Evolutionary conservation across 78 protist genomes (phyloP).

Genomic region (Dictyostelium firmibasis): DNA sequence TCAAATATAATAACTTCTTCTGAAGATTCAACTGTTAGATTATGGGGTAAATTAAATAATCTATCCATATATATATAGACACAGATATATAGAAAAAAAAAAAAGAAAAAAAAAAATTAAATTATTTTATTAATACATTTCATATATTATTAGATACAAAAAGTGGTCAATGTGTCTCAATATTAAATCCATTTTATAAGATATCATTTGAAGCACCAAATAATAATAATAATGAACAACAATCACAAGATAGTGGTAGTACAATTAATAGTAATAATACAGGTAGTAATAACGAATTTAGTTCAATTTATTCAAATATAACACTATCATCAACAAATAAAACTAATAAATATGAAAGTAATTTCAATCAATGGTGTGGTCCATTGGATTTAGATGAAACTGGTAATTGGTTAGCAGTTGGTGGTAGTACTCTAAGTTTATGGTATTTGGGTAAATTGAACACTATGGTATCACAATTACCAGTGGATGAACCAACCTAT

Average conservation of each 20-base stretch:
- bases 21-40: conserved; percentile 65
- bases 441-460: conserved; percentile 67
- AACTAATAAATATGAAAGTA: background rate
- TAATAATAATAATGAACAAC: background rate
- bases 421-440: conserved; percentile 50
- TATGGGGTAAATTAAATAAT: conserved; percentile 63
- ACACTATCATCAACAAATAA: background rate
- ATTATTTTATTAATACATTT: background rate
- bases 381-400: conserved; percentile 62
- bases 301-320: background rate
- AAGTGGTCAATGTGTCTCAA: conserved; percentile 5
- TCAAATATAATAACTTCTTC: conserved; percentile 43
- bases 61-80: too few relatives aligned
- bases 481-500: background rate
- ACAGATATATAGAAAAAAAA: too few relatives aligned
- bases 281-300: background rate
- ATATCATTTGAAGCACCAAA: background rate
- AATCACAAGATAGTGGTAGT: background rate
- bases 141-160: background rate
- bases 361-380: conserved; percentile 59
- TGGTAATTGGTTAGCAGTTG: conserved; percentile 74
- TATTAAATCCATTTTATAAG: conserved; percentile 31
- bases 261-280: background rate
- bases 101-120: background rate
- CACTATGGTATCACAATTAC: conserved; percentile 35